Evolutionary conservation across 2,329 filamentous ascomycete genomes (phyloP).

Genomic region (Myriosclerotinia scirpicola): DNA sequence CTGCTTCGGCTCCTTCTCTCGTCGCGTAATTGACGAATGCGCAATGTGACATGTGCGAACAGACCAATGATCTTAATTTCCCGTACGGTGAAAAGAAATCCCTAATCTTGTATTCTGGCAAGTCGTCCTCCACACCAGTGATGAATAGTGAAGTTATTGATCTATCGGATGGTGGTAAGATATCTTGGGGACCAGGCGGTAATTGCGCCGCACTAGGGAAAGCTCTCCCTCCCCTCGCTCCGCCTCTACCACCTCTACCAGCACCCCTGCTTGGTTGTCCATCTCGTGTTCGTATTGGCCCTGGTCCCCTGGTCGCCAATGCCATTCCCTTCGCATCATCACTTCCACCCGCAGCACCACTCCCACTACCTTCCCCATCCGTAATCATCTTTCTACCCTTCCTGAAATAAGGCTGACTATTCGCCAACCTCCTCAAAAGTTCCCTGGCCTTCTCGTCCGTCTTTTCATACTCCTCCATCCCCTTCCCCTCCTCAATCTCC

Average conservation of each 20-base stretch:
- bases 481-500: slow-evolving; percentile 88
- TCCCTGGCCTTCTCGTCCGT: slow-evolving; percentile 96
- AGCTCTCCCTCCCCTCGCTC: slow-evolving; percentile 48
- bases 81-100: slow-evolving; percentile 88
- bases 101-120: slow-evolving; percentile 88
- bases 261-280: slow-evolving; percentile 48
- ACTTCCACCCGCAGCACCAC: slow-evolving; percentile 39
- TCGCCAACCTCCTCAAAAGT: slow-evolving; percentile 77
- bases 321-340: slow-evolving; percentile 43
- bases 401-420: slow-evolving; percentile 93
- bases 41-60: slow-evolving; percentile 95
- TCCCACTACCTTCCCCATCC: slow-evolving; percentile 34
- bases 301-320: slow-evolving; percentile 56
- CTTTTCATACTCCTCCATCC: slow-evolving; percentile 90
- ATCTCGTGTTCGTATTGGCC: slow-evolving; percentile 77
- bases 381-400: slow-evolving; percentile 70
- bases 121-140: slow-evolving; percentile 92
- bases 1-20: slow-evolving; percentile 79
- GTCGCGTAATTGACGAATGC: slow-evolving; percentile 95
- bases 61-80: slow-evolving; percentile 87
- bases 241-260: slow-evolving; percentile 44
- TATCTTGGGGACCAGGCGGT: slow-evolving; percentile 81
- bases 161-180: slow-evolving; percentile 76
- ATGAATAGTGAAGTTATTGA: slow-evolving; percentile 93
- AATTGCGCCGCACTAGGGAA: slow-evolving; percentile 72